These are phyloP conservation scores for Tetratostichococcus sp. DNA, from an alignment of 139 green algal species.

Conservation along the genomic window DNA sequence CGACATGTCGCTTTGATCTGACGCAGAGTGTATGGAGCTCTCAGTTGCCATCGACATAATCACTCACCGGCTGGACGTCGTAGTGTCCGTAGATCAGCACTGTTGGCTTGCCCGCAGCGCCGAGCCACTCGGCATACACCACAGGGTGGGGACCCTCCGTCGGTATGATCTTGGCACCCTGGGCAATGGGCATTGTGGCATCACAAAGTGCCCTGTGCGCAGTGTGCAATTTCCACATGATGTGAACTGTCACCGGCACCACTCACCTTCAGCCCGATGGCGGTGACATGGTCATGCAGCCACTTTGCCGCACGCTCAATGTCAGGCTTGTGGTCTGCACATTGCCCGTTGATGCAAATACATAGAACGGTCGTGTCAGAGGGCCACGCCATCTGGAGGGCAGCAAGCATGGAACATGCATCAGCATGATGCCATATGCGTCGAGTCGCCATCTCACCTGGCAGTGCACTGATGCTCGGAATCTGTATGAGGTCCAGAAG, in stretches of 20 bases:
- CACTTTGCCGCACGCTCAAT: slow-evolving; percentile 32
- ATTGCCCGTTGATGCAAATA: too few species aligned
- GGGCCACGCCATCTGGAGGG: too few species aligned
- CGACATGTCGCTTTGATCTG: too few species aligned
- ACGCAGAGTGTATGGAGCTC: too few species aligned
- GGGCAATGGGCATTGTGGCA: too few species aligned
- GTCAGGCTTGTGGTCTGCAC: slow-evolving; percentile 23
- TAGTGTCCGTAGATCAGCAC: slow-evolving; percentile 76
- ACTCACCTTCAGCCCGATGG: not conserved
- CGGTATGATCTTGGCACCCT: slow-evolving; percentile 39
- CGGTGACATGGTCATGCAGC: slow-evolving; percentile 18
- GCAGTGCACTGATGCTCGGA: slow-evolving; percentile 40
- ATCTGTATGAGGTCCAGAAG: slow-evolving; percentile 32
- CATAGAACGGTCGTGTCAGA: too few species aligned
- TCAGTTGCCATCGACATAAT: not conserved
- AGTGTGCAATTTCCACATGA: too few species aligned
- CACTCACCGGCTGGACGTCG: slow-evolving; percentile 49
- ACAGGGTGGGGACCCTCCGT: slow-evolving; percentile 52
- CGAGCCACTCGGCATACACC: slow-evolving; percentile 63
- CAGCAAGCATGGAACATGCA: too few species aligned
- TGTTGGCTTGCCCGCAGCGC: slow-evolving; percentile 35
- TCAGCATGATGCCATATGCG: too few species aligned
- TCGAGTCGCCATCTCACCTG: too few species aligned
- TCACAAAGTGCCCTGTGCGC: too few species aligned
- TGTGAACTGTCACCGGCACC: too few species aligned